These are phyloP conservation scores for Linnemannia zychae DNA, from an alignment of 192 early-diverging fungal species.

Conservation along the genomic window DNA sequence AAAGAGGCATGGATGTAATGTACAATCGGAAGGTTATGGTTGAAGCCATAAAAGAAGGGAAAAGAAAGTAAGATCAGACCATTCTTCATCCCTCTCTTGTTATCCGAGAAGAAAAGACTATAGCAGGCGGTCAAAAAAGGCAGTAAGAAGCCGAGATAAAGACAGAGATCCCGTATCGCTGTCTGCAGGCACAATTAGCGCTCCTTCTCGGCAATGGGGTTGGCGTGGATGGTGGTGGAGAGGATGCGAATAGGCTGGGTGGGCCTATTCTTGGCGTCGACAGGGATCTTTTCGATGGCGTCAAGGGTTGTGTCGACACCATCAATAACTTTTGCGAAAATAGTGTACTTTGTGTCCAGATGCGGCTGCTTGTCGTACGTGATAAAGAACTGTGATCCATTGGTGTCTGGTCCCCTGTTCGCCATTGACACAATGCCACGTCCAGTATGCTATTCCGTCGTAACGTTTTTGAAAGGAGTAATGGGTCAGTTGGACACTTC, in stretches of 20 bases:
- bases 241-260: constrained; percentile 81
- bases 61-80: not conserved
- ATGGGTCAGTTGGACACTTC: not conserved
- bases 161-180: not conserved
- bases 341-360: constrained; percentile 92
- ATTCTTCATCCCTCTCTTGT: not conserved
- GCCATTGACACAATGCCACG: constrained; percentile 95
- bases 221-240: constrained; percentile 91
- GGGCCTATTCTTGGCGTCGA: constrained; percentile 87
- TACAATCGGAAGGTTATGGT: not conserved
- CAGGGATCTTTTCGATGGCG: constrained; percentile 88
- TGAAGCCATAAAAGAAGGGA: not conserved
- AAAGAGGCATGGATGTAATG: not conserved
- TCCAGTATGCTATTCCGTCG: constrained; percentile 86
- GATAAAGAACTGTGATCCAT: constrained; percentile 94
- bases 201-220: constrained; percentile 86
- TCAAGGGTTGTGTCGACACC: constrained; percentile 86
- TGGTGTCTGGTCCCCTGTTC: constrained; percentile 90
- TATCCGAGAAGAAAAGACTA: not conserved
- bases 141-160: not conserved
- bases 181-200: constrained; percentile 3
- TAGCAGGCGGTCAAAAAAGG: not conserved
- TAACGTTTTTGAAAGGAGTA: not conserved
- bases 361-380: constrained; percentile 89
- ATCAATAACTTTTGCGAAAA: constrained; percentile 95